Evolutionary conservation across 331 rosid species (phyloP).

Genomic region (Rosa hybrid): DNA sequence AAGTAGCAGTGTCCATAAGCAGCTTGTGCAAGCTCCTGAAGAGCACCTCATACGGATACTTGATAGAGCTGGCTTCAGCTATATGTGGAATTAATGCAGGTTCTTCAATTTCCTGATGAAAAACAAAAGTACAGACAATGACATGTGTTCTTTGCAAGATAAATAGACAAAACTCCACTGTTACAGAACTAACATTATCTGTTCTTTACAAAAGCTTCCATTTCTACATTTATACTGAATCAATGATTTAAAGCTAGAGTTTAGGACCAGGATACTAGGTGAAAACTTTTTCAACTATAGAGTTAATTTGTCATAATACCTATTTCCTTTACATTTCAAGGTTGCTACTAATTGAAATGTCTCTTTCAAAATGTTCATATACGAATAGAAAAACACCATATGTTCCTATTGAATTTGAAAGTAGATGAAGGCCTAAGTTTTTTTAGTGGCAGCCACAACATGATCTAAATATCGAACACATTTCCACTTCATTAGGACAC

Average conservation of each 20-base stretch:
- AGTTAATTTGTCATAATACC: neutral
- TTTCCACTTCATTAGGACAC: neutral
- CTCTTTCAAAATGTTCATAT: neutral
- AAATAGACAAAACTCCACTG: neutral
- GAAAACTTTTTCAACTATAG: neutral
- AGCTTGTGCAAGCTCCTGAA: slow-evolving; percentile 98
- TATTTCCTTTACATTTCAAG: neutral
- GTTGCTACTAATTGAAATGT: neutral
- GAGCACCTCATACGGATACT: slow-evolving; percentile 92
- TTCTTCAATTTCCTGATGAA: slow-evolving; percentile 81
- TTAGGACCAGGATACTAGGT: neutral
- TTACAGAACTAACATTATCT: neutral
- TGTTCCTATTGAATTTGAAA: neutral
- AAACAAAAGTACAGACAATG: slow-evolving; percentile 12
- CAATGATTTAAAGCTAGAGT: neutral
- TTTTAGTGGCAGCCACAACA: neutral
- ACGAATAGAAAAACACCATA: neutral
- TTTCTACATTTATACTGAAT: neutral
- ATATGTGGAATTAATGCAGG: slow-evolving; percentile 98
- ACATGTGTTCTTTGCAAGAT: neutral
- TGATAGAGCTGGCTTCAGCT: slow-evolving; percentile 91
- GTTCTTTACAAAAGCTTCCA: neutral
- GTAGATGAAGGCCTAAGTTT: neutral
- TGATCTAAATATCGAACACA: neutral
- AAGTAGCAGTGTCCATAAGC: slow-evolving; percentile 99